Percentiles rank a stretch among this genome's conserved stretches.
Evolutionary conservation across 257 asterid species (phyloP).

Genomic region (Penstemon eatonii): DNA sequence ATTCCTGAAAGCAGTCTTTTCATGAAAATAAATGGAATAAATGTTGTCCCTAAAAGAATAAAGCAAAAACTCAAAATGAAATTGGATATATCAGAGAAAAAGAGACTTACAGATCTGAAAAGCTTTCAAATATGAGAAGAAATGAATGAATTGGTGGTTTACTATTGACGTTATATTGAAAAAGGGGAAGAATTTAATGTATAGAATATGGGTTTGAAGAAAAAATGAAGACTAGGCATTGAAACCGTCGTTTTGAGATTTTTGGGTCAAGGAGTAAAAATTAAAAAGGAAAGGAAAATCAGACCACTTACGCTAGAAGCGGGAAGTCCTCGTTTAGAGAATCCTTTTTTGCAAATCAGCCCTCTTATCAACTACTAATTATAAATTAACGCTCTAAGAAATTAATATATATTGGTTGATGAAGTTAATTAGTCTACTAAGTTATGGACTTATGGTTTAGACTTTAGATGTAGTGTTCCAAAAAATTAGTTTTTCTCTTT

Average conservation of each 20-base stretch:
- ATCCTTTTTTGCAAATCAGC: not conserved
- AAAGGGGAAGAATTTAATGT: not conserved
- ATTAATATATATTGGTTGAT: no score
- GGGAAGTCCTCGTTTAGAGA: conserved; percentile 2
- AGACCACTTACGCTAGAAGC: conserved; percentile 21
- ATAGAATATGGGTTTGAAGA: not conserved
- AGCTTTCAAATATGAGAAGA: not conserved
- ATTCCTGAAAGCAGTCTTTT: no score
- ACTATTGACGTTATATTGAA: not conserved
- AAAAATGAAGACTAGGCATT: not conserved
- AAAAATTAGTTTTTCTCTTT: no score
- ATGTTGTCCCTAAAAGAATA: not conserved
- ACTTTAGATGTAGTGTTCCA: no score
- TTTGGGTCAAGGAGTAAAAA: not conserved
- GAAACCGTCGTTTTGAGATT: conserved; percentile 5
- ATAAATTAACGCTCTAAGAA: no score
- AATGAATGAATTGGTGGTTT: conserved; percentile 3
- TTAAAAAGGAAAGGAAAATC: not conserved
- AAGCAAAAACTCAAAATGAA: not conserved
- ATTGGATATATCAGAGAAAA: not conserved
- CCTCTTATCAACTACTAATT: no score
- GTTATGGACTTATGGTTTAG: no score
- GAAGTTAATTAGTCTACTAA: no score
- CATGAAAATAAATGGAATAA: no score
- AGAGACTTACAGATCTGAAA: conserved; percentile 19